Base-by-base conservation (phyloP, 1,139 yeast genomes). In the Geotrichum europaeum region DNA sequence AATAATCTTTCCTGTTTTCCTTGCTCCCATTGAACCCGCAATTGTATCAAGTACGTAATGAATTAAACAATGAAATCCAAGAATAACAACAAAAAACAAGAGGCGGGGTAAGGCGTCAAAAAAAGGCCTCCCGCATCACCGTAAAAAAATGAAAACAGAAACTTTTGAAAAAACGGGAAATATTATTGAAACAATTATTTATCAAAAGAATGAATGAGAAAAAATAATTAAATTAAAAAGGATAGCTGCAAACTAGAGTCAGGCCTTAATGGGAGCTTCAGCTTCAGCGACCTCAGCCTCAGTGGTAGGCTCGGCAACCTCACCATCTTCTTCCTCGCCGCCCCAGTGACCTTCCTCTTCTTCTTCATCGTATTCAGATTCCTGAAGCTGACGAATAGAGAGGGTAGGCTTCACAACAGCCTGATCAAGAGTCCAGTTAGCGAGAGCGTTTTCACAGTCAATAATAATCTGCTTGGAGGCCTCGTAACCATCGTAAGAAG, bases 401-500 rank as follows among this genome's bases (percentile, higher is more conserved):
- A 92, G 83, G 65, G 97, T 84, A 70, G 98, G 97, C 83, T 89
- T 91, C 71, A 92, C 96, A 68, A 85, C 91, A 68, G 98, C 97
- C 70, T 89, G 84, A 78, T 92, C 98, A 73, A 91, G 82, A 69
- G 98, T 94, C 99, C 98, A 94, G 68, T 91, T 84, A 69, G 95
- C 94, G 75, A 94, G 84, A 63, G 98, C 96, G 70, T 86, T 88
- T 81, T 94, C 99, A 69, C 96, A 96, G 76, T 94, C 99, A 73
- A 91, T 88, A 72, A 94, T 90, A 78, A 94, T 91, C 81, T 94
- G 98, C 83, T 92, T 92, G 64, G 97, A 89, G 62, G 97, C 96
- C 75, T 94, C 98, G 78, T 91, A 92, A 69, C 99, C 98, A 73
- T 94, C 98, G 77, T 94, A 94, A 65, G 96, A 95, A 52, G 97